Base-by-base conservation (phyloP, 2,329 filamentous ascomycete genomes). In the Stachybotrys elegans region DNA sequence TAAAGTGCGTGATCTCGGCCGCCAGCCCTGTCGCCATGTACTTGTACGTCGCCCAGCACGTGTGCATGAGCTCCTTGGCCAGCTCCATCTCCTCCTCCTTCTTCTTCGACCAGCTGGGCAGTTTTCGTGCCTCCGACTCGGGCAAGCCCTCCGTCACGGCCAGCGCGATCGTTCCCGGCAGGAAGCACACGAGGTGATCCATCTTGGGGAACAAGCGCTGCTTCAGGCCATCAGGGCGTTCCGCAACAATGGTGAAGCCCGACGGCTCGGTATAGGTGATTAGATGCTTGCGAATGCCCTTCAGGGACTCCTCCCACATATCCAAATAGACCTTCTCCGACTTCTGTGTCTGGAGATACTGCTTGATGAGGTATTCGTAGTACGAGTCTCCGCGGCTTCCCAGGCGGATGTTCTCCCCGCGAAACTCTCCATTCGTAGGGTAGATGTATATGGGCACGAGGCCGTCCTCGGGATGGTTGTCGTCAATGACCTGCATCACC, bases 301-400 rank as follows among this genome's bases (percentile, higher is more conserved):
- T 73, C 37, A 98, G 72, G 13, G 89, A 77, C 61, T 98, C 86
- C 31, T 92, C 77, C 91, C 94, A 98, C 83, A 98, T 88, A 13
- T 93, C 87, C 51, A 84, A 75, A 65, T 98, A 98, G 14, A 97
- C 69, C 1, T 82, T 75, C 62, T 98, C 92, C 58, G 91, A 76
- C 61, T 86, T 82, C 45, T 87, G 88, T 12, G 93, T 98, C 66
- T 98, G 93, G 17, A 96, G 75, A 61, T 95, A 97, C 64, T 98
- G 93, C 70, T 98, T 98, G 72, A 97, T 94, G 41, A 98, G 80
- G 63, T 98, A 98, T 68, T 98, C 89, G 68, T 98, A 98, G 69
- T 97, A 98, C 39, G 91, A 96, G 70, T 98, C 93, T 37, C 93
- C 93, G 48, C 93, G 81, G 62, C 89, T 96, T 31, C 93, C 93